These are phyloP conservation scores for Rubia yunnanensis DNA, from an alignment of 257 asterid genomes.

Conservation along the genomic window DNA sequence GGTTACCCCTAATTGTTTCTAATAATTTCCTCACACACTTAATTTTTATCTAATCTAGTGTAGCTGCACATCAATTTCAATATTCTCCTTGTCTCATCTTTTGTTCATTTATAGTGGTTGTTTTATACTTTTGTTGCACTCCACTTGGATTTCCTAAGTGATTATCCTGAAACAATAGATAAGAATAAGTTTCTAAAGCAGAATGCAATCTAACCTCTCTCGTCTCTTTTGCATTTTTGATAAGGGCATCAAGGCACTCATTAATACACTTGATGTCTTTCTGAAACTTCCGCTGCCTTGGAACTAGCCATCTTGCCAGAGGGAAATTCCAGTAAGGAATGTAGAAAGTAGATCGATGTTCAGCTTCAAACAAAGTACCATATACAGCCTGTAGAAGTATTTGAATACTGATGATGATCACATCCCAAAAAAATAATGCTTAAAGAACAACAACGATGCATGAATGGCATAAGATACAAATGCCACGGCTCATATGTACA, in stretches of 20 bases:
- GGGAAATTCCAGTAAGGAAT: conserved; percentile 95
- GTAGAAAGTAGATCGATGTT: conserved; percentile 95
- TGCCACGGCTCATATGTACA: background rate
- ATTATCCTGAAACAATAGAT: background rate
- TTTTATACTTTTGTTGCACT: background rate
- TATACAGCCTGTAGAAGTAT: conserved; percentile 65
- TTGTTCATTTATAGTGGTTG: background rate
- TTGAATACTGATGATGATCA: background rate
- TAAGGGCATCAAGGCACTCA: conserved; percentile 82
- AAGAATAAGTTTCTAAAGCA: conserved; percentile 4
- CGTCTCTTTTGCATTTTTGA: conserved; percentile 82
- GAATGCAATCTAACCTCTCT: conserved; percentile 57
- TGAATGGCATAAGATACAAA: background rate
- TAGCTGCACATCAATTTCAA: background rate
- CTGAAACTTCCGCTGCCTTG: conserved; percentile 86
- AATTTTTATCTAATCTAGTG: no score
- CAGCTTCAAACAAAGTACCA: conserved; percentile 97
- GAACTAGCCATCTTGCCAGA: conserved; percentile 79
- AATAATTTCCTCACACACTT: no score
- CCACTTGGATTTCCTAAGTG: background rate
- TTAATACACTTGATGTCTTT: conserved; percentile 81
- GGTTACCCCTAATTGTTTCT: no score
- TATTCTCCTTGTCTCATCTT: background rate
- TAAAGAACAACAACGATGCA: background rate
- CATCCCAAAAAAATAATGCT: background rate